Evolutionary conservation across 2,329 filamentous ascomycete genomes (phyloP), one percentile per base, ranked within the genome.

Genomic region (Stachybotrys chartarum): DNA sequence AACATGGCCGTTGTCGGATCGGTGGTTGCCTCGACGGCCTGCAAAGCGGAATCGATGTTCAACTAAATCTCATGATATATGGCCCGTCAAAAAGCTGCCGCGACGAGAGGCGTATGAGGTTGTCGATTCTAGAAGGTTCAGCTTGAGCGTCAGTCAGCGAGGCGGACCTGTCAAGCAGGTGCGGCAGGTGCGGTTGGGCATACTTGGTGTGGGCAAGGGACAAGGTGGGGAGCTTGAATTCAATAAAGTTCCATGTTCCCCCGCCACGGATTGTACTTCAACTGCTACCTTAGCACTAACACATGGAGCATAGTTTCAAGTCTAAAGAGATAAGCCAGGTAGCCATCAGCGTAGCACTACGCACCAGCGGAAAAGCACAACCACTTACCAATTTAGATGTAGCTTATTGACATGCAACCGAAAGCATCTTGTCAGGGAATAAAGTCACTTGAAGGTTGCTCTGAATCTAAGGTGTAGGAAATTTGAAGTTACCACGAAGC

Each of bases 1-100:
- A 94, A 95, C 93, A 97, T 97, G 68, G 63, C 50, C n/a, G 50
- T 64, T 62, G 54, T 42, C 35, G 35, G 35, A 14, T 42, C 10
- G 35, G 10, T 42, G 35, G 35, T 14, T 42, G 35, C 35, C 35
- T 42, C 14, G 35, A 42, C 35, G 10, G 35, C 10, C 35, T 42
- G 35, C 10, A 42, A 14, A 10, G 35, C 35, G 35, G 35, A 10
- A 42, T 10, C 35, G 14, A 42, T 10, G 8, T 42, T 42, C 35
- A 42, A 42, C 10, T 42, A 42, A 14, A 42, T 42, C 8, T 42
- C 35, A 42, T 42, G 35, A 42, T 42, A 42, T 10, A 10, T 14
- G 35, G 35, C 8, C 8, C 35, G 35, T 14, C 14, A 10, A 2
- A 14, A 10, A 5, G 10, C 35, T 42, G 5, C 14, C 35, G 35